Base-by-base conservation (phyloP, 768 basidiomycete genomes). In the Imleria badia region DNA sequence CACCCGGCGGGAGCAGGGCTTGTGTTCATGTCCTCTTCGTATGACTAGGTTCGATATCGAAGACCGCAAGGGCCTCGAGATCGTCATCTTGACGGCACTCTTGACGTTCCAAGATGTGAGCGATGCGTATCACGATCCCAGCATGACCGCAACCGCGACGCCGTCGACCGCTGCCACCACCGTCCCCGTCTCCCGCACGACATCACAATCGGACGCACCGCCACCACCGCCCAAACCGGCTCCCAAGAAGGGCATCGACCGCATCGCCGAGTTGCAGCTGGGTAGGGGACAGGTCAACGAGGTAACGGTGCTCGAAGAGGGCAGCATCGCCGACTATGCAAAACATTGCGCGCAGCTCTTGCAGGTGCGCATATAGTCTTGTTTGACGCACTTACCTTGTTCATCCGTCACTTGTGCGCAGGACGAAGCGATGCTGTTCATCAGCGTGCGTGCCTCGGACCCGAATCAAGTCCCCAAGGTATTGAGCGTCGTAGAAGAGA, bases 21-120 rank as follows among this genome's bases (percentile, higher is more conserved):
- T 6, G 26, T 47, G n/a, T 19, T 48, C 22, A 26, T 29, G 30
- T 10, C 7, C n/a, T n/a, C n/a, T 26, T 31, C 23, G 0, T n/a
- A 9, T 19, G 15, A 12, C 44, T 50, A 91, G 89, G 38, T 94
- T 94, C 61, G 91, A 93, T 59, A 85, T 94, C 46, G 76, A 87
- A 15, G 91, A 94, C 62, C 80, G 89, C 31, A 94, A 94, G 67
- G 90, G 91, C 5, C 78, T 94, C 2, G 91, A 94, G 68, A 89
- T 94, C 36, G 82, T 89, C 47, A 81, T 93, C 35, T 73, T 94
- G 45, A 86, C 85, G 0, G 82, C 88, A 3, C 76, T 94, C 3
- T 71, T 93, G 58, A 89, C 89, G 1, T 90, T 94, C 67, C 82
- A 85, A 55, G 91, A 94, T 63, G 63, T 75, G 29, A 85, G 85